Evolutionary conservation across 352 stramenopile species (phyloP).

Genomic region (Globisporangium takayamanum): DNA sequence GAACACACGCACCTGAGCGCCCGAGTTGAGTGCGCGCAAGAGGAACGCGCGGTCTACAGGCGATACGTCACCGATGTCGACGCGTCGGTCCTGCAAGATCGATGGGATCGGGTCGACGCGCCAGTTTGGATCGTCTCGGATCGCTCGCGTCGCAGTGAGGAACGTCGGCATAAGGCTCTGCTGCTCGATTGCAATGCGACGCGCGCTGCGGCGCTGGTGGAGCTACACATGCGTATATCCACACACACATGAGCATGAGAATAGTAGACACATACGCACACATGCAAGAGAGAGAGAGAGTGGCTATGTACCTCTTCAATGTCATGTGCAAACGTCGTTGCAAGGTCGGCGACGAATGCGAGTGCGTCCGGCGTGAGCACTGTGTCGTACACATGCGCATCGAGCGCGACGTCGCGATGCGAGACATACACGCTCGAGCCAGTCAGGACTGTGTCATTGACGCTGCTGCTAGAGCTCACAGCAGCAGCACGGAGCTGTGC

Average conservation of each 20-base stretch:
- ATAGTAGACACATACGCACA: not conserved
- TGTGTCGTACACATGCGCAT: conserved; percentile 35
- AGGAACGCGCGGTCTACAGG: conserved; percentile 88
- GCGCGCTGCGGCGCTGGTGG: conserved; percentile 47
- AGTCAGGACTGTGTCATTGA: not conserved
- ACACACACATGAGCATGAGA: not conserved
- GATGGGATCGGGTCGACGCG: conserved; percentile 48
- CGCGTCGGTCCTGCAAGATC: conserved; percentile 83
- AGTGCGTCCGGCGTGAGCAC: conserved; percentile 85
- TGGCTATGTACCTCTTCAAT: conserved; percentile 26
- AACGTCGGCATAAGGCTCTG: conserved; percentile 82
- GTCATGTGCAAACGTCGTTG: conserved; percentile 60
- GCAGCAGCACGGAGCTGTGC: conserved; percentile 21
- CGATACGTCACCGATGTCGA: conserved; percentile 91
- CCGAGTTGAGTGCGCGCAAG: conserved; percentile 91
- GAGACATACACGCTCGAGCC: conserved; percentile 21
- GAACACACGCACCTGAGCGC: conserved; percentile 75
- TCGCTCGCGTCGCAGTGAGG: conserved; percentile 49
- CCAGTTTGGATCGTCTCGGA: conserved; percentile 63
- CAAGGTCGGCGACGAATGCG: conserved; percentile 83
- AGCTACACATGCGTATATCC: conserved; percentile 22
- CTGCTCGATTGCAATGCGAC: conserved; percentile 50
- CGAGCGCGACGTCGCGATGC: conserved; percentile 14
- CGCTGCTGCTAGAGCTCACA: not conserved
- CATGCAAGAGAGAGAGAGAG: not conserved